Conservation (phyloP, 2,329 filamentous ascomycete species). For the Clonostachys rhizophaga region DNA sequence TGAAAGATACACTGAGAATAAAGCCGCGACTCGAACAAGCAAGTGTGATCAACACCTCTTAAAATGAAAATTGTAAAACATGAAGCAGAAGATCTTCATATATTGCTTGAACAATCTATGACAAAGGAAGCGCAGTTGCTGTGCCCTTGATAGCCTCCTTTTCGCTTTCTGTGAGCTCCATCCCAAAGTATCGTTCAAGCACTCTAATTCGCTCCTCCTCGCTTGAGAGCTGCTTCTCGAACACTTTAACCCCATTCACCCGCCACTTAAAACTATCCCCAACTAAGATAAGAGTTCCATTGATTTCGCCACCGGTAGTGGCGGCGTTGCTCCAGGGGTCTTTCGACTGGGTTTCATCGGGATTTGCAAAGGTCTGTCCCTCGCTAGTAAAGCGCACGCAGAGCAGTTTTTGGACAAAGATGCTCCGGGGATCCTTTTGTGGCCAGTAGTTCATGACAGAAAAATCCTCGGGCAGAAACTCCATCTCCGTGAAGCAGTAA, state of each 20-base stretch:
- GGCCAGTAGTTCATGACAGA: constrained; percentile 29
- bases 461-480: constrained; percentile 31
- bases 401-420: constrained; percentile 27
- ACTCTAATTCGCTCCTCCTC: background rate
- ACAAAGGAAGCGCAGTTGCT: background rate
- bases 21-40: no score
- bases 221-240: background rate
- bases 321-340: no score
- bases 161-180: background rate
- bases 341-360: background rate
- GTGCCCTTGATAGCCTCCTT: constrained; percentile 1
- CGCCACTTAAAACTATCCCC: constrained; percentile 2
- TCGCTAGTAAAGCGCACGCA: constrained; percentile 31
- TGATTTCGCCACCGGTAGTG: background rate
- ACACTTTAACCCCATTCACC: background rate
- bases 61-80: no score
- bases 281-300: constrained; percentile 1
- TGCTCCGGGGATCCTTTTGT: constrained; percentile 19
- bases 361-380: constrained; percentile 9
- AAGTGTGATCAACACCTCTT: no score
- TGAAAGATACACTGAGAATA: no score
- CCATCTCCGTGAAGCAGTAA: constrained; percentile 40
- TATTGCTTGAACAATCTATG: no score
- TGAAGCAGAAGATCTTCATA: no score
- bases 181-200: constrained; percentile 1